Percentiles rank a stretch among this genome's conserved stretches.
Conservation (phyloP, 2,329 filamentous ascomycete genomes). For the Trichoderma pleuroti region DNA sequence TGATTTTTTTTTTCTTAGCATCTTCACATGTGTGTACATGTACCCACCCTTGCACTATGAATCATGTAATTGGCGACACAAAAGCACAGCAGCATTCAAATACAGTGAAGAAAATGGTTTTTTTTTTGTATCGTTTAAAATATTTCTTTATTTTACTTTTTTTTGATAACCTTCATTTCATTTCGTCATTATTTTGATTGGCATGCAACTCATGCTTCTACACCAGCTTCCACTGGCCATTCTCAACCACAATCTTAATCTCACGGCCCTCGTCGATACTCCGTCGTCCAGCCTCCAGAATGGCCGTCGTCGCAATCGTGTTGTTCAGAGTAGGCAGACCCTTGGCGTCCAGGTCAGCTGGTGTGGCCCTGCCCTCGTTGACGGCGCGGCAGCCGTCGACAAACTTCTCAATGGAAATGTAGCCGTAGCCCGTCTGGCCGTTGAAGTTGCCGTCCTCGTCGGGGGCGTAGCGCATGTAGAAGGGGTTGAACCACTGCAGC, state of each 20-base stretch:
- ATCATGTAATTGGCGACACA: not conserved
- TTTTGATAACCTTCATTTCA: slow-evolving; percentile 5
- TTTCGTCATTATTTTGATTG: slow-evolving; percentile 15
- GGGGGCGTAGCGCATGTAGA: slow-evolving; percentile 92
- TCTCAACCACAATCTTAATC: slow-evolving; percentile 67
- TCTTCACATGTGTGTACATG: not conserved
- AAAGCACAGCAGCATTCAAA: not conserved
- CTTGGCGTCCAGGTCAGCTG: slow-evolving; percentile 74
- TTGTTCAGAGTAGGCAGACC: slow-evolving; percentile 82
- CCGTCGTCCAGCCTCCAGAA: slow-evolving; percentile 79
- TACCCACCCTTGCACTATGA: not conserved
- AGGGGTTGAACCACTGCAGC: slow-evolving; percentile 87
- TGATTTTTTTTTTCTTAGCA: not conserved
- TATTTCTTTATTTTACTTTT: not conserved
- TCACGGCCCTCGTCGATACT: slow-evolving; percentile 80
- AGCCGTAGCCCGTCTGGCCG: slow-evolving; percentile 88
- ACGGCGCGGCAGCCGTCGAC: slow-evolving; percentile 79
- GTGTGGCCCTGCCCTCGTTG: slow-evolving; percentile 67
- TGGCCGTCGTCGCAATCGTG: slow-evolving; percentile 87
- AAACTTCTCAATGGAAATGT: slow-evolving; percentile 94
- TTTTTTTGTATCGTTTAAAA: not conserved
- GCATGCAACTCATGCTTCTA: slow-evolving; percentile 27
- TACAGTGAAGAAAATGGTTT: not conserved
- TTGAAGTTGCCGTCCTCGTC: slow-evolving; percentile 94
- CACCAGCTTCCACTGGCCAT: slow-evolving; percentile 64